Percentiles rank a stretch among this genome's conserved stretches.
These are phyloP conservation scores for Rhodamnia rubescens DNA, from an alignment of 345 rosid species.

Conservation along the genomic window DNA sequence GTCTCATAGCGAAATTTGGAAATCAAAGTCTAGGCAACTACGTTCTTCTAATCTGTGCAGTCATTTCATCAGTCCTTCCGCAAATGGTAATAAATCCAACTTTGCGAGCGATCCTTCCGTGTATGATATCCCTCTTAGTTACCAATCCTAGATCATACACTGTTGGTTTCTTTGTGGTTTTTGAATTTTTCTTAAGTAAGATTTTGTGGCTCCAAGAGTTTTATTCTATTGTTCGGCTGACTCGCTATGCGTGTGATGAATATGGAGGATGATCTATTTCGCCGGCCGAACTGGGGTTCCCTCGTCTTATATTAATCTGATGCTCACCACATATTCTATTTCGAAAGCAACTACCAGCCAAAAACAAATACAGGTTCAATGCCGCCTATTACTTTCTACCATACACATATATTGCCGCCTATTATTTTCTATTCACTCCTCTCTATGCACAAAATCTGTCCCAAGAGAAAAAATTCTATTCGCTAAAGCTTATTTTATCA, in stretches of 20 bases:
- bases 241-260: constrained; percentile 4
- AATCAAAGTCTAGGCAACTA: not conserved
- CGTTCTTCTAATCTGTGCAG: not conserved
- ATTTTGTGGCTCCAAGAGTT: not conserved
- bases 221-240: not conserved
- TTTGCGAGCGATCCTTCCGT: not conserved
- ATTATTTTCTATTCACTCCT: not conserved
- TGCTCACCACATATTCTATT: constrained; percentile 8
- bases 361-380: not conserved
- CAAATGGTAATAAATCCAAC: not conserved
- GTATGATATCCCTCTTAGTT: not conserved
- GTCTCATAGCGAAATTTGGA: not conserved
- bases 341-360: not conserved
- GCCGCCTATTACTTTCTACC: not conserved
- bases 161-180: not conserved
- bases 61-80: not conserved
- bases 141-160: not conserved
- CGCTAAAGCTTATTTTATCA: not conserved
- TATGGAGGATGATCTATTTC: not conserved
- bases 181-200: not conserved
- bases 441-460: not conserved
- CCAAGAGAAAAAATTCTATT: not conserved
- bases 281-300: constrained; percentile 10
- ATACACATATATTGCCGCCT: not conserved
- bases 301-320: constrained; percentile 3